These are phyloP conservation scores for Paraleonurus japonicus DNA, from an alignment of 257 asterid species.

Conservation along the genomic window DNA sequence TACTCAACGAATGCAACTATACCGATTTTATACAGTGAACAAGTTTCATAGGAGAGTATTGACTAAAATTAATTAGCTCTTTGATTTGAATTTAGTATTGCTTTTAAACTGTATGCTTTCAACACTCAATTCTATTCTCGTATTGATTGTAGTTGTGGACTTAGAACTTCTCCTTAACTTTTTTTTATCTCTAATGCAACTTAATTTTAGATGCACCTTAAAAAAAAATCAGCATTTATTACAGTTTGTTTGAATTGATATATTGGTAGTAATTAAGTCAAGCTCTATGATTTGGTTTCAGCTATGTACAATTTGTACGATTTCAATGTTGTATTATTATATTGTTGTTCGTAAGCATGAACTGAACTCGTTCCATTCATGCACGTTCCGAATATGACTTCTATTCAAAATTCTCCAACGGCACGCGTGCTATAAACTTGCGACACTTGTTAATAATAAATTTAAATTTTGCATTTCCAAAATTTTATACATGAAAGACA, in stretches of 20 bases:
- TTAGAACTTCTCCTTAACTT: neutral
- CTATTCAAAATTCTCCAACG: neutral
- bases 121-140: no score
- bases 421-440: neutral
- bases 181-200: no score
- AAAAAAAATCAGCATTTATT: neutral
- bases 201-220: no score
- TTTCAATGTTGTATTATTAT: no score
- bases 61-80: neutral
- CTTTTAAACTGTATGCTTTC: no score
- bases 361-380: neutral
- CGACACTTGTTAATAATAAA: neutral
- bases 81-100: no score
- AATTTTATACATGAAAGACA: neutral
- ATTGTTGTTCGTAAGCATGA: neutral
- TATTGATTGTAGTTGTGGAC: neutral
- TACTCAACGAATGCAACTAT: no score
- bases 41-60: no score
- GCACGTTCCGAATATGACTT: neutral
- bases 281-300: neutral
- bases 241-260: constrained; percentile 1
- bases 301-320: neutral
- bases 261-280: neutral
- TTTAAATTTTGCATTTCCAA: neutral
- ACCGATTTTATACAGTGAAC: no score